Evolutionary conservation across 1,284 basidiomycete species (phyloP).

Genomic region (Peniophora sp.): DNA sequence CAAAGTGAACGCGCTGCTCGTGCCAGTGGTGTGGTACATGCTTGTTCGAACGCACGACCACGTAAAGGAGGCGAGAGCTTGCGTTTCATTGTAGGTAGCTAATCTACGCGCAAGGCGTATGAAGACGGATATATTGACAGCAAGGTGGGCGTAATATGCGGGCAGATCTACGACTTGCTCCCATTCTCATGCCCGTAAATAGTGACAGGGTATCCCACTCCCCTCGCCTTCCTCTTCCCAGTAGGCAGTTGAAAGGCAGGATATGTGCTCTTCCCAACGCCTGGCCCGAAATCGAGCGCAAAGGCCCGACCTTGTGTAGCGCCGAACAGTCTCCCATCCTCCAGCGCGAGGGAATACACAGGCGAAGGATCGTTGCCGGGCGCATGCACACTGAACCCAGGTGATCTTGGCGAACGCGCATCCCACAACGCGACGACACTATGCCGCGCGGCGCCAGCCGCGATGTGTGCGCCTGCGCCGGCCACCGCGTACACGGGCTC

Average conservation of each 20-base stretch:
- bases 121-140: too few relatives aligned
- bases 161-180: too few relatives aligned
- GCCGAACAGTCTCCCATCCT: slow-evolving; percentile 68
- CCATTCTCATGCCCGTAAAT: slow-evolving; percentile 16
- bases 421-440: slow-evolving; percentile 75
- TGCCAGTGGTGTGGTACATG: too few relatives aligned
- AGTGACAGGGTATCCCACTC: slow-evolving; percentile 42
- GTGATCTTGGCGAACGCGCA: slow-evolving; percentile 43
- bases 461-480: slow-evolving; percentile 52
- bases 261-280: slow-evolving; percentile 47
- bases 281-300: slow-evolving; percentile 68
- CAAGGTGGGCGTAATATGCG: too few relatives aligned
- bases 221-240: slow-evolving; percentile 25
- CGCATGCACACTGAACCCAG: slow-evolving; percentile 68
- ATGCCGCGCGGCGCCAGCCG: slow-evolving; percentile 67
- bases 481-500: slow-evolving; percentile 70
- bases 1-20: too few relatives aligned
- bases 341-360: slow-evolving; percentile 61
- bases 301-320: slow-evolving; percentile 67
- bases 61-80: too few relatives aligned
- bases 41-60: too few relatives aligned
- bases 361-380: slow-evolving; percentile 70
- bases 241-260: slow-evolving; percentile 35
- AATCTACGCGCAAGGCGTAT: too few relatives aligned
- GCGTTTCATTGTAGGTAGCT: too few relatives aligned